A percentile compares a stretch with the other conserved stretches of the same genome.
phyloP scores from a whole-genome alignment of 208 protist genomes.

The Crithidia acanthocephali region DNA sequence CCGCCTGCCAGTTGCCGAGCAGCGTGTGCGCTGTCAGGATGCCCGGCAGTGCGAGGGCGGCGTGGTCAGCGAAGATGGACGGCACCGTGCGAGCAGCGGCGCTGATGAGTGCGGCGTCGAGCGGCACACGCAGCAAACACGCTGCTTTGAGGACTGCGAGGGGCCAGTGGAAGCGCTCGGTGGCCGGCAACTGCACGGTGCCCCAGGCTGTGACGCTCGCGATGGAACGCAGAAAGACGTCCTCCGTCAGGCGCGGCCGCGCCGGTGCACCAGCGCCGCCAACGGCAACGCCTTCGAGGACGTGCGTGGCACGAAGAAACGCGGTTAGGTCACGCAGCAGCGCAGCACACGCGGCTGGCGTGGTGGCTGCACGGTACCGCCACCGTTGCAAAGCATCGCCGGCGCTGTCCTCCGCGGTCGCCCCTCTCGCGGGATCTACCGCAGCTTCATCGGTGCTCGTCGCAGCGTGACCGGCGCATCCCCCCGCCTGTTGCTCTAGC shows the following conservation, averaged over 20 bases:
- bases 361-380: constrained; percentile 3
- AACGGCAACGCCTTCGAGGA: constrained; percentile 17
- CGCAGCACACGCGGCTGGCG: constrained; percentile 13
- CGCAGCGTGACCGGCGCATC: not conserved
- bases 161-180: constrained; percentile 35
- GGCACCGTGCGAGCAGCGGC: constrained; percentile 15
- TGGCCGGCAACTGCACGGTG: constrained; percentile 22
- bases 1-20: constrained; percentile 35
- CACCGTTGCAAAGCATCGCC: constrained; percentile 10
- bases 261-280: not conserved
- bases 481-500: not conserved
- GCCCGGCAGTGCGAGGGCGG: constrained; percentile 12
- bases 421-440: not conserved
- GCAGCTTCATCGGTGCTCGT: not conserved
- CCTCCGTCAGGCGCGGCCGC: constrained; percentile 23
- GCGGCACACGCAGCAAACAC: constrained; percentile 19
- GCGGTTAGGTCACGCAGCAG: constrained; percentile 25
- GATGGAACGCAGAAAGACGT: constrained; percentile 20
- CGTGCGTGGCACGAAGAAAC: constrained; percentile 24
- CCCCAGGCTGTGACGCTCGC: constrained; percentile 29
- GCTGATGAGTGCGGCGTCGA: constrained; percentile 26
- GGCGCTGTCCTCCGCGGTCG: not conserved
- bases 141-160: constrained; percentile 35
- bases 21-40: constrained; percentile 30
- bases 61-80: constrained; percentile 17